phyloP scores from a whole-genome alignment of 208 protist genomes.

The Acanthamoeba healyi region DNA sequence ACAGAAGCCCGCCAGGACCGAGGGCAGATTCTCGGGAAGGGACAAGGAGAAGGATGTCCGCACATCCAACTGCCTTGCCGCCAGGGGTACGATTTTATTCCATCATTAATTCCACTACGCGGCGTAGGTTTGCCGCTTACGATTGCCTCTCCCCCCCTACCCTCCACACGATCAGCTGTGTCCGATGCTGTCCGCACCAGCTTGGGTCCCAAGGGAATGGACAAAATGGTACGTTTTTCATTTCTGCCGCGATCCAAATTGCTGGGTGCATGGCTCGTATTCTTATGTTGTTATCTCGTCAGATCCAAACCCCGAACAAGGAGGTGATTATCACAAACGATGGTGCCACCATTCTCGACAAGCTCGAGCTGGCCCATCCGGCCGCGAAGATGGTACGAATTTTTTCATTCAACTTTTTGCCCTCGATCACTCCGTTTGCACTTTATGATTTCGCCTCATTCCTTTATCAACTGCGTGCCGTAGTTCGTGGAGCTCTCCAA shows the following conservation, averaged over 20 bases:
- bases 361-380: too few relatives aligned
- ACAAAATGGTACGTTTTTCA: too few relatives aligned
- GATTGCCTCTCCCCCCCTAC: too few relatives aligned
- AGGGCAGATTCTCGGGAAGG: conserved; percentile 73
- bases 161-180: conserved; percentile 91
- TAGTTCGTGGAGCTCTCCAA: conserved; percentile 99
- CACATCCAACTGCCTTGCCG: conserved; percentile 95
- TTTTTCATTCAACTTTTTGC: too few relatives aligned
- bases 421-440: too few relatives aligned
- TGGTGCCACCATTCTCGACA: conserved; percentile 98
- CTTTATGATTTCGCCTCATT: not conserved
- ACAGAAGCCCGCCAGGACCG: conserved; percentile 47
- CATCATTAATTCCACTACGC: not conserved
- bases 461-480: not conserved
- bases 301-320: conserved; percentile 97
- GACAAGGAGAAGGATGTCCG: conserved; percentile 95
- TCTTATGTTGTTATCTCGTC: conserved; percentile 97
- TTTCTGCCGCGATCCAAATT: conserved; percentile 8
- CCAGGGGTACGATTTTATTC: conserved; percentile 88
- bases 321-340: conserved; percentile 99
- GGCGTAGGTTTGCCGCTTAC: not conserved
- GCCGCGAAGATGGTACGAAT: conserved; percentile 93
- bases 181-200: conserved; percentile 98
- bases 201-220: conserved; percentile 96
- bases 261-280: conserved; percentile 11